Conservation (phyloP, 345 rosid species). For the Gossypium anomalum region DNA sequence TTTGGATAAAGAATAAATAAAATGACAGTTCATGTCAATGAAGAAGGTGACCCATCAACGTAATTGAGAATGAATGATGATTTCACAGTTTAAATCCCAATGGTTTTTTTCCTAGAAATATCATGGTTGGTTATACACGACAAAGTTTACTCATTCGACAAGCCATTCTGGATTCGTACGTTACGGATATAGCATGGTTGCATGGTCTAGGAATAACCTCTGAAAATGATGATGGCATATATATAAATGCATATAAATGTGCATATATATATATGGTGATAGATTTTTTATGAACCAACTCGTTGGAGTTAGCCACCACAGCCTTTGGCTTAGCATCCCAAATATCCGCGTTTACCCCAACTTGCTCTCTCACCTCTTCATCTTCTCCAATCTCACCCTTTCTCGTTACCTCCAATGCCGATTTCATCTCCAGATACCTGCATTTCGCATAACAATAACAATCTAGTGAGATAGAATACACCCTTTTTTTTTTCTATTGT, state of each 20-base stretch:
- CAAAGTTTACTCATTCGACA: neutral
- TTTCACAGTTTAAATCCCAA: neutral
- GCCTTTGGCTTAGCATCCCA: conserved; percentile 2
- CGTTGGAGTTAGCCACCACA: neutral
- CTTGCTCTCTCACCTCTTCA: conserved; percentile 28
- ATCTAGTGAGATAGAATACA: conserved; percentile 20
- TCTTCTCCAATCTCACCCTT: neutral
- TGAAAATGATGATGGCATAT: neutral
- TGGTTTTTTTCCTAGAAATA: neutral
- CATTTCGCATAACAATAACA: conserved; percentile 24
- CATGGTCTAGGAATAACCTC: neutral
- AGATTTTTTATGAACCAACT: conserved; percentile 4
- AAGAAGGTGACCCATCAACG: neutral
- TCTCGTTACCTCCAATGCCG: conserved; percentile 16
- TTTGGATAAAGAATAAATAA: neutral
- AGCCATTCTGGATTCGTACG: neutral
- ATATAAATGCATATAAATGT: neutral
- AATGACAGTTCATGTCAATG: neutral
- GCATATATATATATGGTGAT: neutral
- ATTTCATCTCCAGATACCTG: conserved; percentile 25
- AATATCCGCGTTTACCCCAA: conserved; percentile 30
- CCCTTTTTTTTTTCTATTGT: neutral
- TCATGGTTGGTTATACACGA: neutral
- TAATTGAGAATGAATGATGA: neutral
- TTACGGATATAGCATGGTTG: neutral